Evolutionary conservation across 2,329 filamentous ascomycete genomes (phyloP).

Genomic region (Thelonectria rubi): DNA sequence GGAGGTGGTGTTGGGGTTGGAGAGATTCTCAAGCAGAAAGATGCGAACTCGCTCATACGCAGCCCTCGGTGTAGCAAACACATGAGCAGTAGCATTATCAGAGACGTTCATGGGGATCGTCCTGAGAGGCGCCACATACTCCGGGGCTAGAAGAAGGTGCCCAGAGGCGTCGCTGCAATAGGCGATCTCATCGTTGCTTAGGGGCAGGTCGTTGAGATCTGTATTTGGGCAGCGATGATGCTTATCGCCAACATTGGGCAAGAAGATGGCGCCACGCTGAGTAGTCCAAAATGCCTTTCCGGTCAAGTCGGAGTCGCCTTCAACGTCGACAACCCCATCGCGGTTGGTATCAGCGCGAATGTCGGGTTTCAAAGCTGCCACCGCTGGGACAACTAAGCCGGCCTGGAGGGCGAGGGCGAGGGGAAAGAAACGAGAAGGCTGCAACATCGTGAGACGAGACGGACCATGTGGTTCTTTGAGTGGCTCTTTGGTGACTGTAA

Average conservation of each 20-base stretch:
- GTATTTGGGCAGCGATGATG: constrained; percentile 13
- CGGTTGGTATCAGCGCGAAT: constrained; percentile 32
- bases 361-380: background rate
- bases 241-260: constrained; percentile 31
- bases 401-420: background rate
- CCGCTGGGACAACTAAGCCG: background rate
- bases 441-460: no score
- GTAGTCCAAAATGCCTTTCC: constrained; percentile 22
- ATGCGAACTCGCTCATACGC: constrained; percentile 41
- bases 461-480: no score
- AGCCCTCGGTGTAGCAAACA: constrained; percentile 23
- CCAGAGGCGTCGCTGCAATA: constrained; percentile 50
- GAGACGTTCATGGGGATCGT: constrained; percentile 42
- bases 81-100: constrained; percentile 26
- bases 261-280: constrained; percentile 27
- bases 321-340: constrained; percentile 26
- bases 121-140: constrained; percentile 46
- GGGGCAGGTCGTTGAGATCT: constrained; percentile 6
- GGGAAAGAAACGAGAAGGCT: background rate
- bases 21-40: constrained; percentile 34
- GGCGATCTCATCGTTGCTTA: constrained; percentile 38
- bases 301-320: background rate
- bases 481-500: no score
- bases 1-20: constrained; percentile 2
- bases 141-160: constrained; percentile 43